Base-by-base conservation (phyloP, 495 filamentous ascomycete genomes). In the Poronia punctata region DNA sequence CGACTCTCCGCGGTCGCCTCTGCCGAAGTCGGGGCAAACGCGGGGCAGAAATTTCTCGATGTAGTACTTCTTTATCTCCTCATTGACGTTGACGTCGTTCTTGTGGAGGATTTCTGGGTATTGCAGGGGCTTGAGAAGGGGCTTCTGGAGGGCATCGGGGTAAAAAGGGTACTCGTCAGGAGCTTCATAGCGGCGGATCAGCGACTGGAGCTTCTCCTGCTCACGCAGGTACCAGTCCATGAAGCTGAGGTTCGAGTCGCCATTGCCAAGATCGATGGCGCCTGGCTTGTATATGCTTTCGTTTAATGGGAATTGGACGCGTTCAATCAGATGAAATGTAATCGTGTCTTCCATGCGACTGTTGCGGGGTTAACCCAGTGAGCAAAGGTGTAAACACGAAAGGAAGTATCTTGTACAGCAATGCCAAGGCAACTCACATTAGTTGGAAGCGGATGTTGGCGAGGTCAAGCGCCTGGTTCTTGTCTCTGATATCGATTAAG, bases 151-250 rank as follows among this genome's bases (percentile, higher is more conserved):
- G 4, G 73, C 80, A 7, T 85, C 79, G 2, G 87, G 86, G 70
- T 96, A 99, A 80, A 96, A 99, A 9, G 93, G 84, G 62, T 96
- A 92, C 66, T 99, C 92, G 67, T 99, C 93, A 8, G 92, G 93
- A 7, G 88, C 83, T 60, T 97, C 78, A 70, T 86, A 99, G 56
- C 93, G 88, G 43, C 93, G 88, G 45, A 99, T 84, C 14, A 86
- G 77, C n/a, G 88, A 95, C 49, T 96, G 88, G 2, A 99, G 66
- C 16, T 76, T 78, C 62, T 99, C 93, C 56, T 94, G 84, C 61
- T 93, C 83, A 48, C 72, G 69, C 15, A 99, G 80, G 55, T 94
- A 81, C 80, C 88, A 99, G 68, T 97, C 92, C 56, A 93, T 78
- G 57, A 99, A 86, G 63, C 83, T 86, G 20, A 90, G 73, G 23